Evolutionary conservation across 129 eudicot species (phyloP), one percentile per base, ranked within the genome.

Genomic region (Erigeron canadensis): DNA sequence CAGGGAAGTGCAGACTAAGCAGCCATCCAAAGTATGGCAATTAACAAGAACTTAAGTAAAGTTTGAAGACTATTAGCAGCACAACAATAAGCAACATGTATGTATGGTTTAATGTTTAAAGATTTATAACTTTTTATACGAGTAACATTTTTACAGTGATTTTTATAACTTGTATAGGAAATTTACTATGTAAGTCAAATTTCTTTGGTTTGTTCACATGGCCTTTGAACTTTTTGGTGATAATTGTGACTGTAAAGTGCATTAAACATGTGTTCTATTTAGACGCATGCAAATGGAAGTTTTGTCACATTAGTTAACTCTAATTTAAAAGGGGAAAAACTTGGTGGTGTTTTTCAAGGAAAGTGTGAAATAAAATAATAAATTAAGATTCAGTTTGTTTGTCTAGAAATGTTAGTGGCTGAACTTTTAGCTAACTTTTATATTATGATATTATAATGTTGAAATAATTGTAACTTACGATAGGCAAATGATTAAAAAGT

Each of bases 221-320:
- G 8, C 15, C 4, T 22, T 8, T 28, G 7, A 34, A 39, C 48
- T 48, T 69, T 68, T 16, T 66, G 21, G 38, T 60, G 80, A 45
- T 75, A 75, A 76, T 76, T 67, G 80, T 67, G 74, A 57, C 65
- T 61, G 56, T 69, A 69, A 61, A 76, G 45, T 23, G 8, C 63
- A 76, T 46, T 40, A 34, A 13, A 39, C 71, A 61, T 70, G 75
- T 76, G 80, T 28, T 28, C 34, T 28, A 69, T 17, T 47, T 40
- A 10, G 70, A 59, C 75, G 11, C 45, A 22, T 45, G 56, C 16
- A 6, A 55, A 69, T 77, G 75, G 54, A 61, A 18, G 56, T 19
- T 41, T 77, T 15, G 46, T 69, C 81, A 57, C 70, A 40, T 69
- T 28, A 28, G 3, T 28, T 44, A n/a, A 50, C 56, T 43, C 48